Evolutionary conservation across 2,329 filamentous ascomycete species (phyloP).

Genomic region (Arthrinium puccinioides): DNA sequence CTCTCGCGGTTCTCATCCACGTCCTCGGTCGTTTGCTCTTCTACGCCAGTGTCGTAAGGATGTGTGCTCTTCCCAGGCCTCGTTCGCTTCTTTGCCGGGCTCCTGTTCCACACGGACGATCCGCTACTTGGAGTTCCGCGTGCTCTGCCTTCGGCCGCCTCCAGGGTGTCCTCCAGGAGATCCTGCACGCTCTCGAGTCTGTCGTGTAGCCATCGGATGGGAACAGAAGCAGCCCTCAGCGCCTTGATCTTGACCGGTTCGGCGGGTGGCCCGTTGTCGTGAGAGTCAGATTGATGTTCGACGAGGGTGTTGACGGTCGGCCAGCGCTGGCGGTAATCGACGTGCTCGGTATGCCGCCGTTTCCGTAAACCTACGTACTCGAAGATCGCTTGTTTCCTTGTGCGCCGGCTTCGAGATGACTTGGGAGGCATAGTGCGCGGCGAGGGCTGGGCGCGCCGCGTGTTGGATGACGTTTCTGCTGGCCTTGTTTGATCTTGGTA

Average conservation of each 20-base stretch:
- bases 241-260: slow-evolving; percentile 8
- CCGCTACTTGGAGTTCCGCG: too few species aligned
- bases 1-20: not conserved
- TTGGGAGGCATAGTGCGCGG: too few species aligned
- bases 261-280: not conserved
- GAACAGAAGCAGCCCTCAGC: slow-evolving; percentile 11
- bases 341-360: too few species aligned
- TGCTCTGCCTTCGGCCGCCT: slow-evolving; percentile 11
- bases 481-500: too few species aligned
- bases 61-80: slow-evolving; percentile 21
- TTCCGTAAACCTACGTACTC: too few species aligned
- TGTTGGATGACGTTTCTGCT: too few species aligned
- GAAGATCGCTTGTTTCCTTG: too few species aligned
- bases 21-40: not conserved
- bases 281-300: slow-evolving; percentile 2
- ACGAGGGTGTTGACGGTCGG: slow-evolving; percentile 7
- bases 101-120: too few species aligned
- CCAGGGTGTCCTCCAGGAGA: slow-evolving; percentile 12
- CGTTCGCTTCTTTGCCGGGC: not conserved
- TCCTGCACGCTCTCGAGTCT: slow-evolving; percentile 16
- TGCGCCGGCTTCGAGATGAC: too few species aligned
- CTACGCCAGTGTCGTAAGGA: slow-evolving; percentile 20
- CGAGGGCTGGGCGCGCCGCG: too few species aligned
- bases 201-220: slow-evolving; percentile 14
- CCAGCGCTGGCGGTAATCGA: slow-evolving; percentile 7